Base-by-base conservation (phyloP, 140 eudicot genomes). In the Senecio squalidus region DNA sequence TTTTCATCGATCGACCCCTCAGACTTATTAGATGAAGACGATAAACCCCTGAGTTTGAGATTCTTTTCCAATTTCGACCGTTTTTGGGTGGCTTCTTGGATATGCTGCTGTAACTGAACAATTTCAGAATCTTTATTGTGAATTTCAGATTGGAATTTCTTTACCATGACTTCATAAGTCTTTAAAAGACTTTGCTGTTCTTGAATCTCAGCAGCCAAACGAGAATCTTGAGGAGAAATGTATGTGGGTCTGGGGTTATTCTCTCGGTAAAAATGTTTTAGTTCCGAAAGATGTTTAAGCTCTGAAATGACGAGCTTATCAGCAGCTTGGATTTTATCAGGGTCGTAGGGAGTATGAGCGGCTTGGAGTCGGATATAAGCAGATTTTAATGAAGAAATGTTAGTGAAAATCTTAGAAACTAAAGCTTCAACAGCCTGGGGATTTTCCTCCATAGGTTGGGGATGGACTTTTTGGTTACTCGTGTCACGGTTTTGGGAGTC, bases 321-420 rank as follows among this genome's bases (percentile, higher is more conserved):
- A 1, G 96, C 98, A 20, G 96, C 95, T 82, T 91, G 96, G 50
- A 91, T 87, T 65, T 87, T 91, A 48, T 92, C 98, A 15, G 96
- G 96, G 75, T 92, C 98, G 10, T 92, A 92, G 53, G 98, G 98
- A 25, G 98, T 92, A 57, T 92, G 98, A 17, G 98, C 98, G 38
- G 92, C 38, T 75, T 92, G 98, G 45, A 92, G 96, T 47, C 82
- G 84, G 33, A 92, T 87, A 70, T 92, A 92, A 20, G 98, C 96
- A 0, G 95, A 76, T 64, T 92, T 92, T 44, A 92, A 78, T 3
- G 98, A 87, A 25, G 96, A 92, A 27, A 92, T 84, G 71, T 92
- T 87, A 33, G 85, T 70, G 38, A 91, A 92, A 58, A 92, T 80
- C 62, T 72, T 84, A 8, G 98, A 92, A 20, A 92, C 79, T 50